Conservation (phyloP, 495 filamentous ascomycete genomes). For the Cryomyces antarcticus region DNA sequence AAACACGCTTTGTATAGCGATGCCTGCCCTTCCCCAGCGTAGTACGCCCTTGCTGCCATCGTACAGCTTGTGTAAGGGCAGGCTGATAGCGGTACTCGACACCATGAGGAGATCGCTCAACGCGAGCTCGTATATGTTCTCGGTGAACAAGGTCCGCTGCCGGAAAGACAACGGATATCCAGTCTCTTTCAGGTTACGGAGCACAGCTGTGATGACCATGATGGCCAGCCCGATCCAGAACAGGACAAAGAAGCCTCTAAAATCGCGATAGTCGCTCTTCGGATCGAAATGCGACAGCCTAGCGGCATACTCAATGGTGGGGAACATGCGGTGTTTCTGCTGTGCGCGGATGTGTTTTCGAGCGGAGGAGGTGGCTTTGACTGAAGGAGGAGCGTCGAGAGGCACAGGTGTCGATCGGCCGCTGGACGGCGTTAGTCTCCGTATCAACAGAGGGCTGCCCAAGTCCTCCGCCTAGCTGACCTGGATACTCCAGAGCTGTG, state of each 20-base stretch:
- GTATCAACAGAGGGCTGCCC: background rate
- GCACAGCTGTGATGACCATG: conserved; percentile 81
- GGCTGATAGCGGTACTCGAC: conserved; percentile 41
- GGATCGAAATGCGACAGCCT: conserved; percentile 94
- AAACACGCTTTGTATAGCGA: conserved; percentile 61
- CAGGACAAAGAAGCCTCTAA: conserved; percentile 88
- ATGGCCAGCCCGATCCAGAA: conserved; percentile 95
- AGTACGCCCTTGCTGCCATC: conserved; percentile 30
- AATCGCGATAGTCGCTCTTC: conserved; percentile 75
- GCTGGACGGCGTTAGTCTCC: conserved; percentile 24
- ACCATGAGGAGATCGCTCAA: conserved; percentile 75
- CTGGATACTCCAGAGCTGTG: background rate
- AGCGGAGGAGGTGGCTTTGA: conserved; percentile 62
- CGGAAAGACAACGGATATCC: conserved; percentile 63
- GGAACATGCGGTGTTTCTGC: conserved; percentile 68
- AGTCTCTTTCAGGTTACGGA: conserved; percentile 87
- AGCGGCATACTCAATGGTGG: conserved; percentile 84
- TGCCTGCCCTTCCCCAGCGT: conserved; percentile 57
- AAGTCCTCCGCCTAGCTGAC: background rate
- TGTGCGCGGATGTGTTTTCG: conserved; percentile 71
- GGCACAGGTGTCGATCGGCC: conserved; percentile 78
- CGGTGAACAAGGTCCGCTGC: conserved; percentile 73
- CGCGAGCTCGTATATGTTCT: conserved; percentile 71
- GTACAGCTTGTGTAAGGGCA: conserved; percentile 58
- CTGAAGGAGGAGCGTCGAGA: conserved; percentile 77